Base-by-base conservation (phyloP, 2,329 filamentous ascomycete species). In the Talaromyces sp. region DNA sequence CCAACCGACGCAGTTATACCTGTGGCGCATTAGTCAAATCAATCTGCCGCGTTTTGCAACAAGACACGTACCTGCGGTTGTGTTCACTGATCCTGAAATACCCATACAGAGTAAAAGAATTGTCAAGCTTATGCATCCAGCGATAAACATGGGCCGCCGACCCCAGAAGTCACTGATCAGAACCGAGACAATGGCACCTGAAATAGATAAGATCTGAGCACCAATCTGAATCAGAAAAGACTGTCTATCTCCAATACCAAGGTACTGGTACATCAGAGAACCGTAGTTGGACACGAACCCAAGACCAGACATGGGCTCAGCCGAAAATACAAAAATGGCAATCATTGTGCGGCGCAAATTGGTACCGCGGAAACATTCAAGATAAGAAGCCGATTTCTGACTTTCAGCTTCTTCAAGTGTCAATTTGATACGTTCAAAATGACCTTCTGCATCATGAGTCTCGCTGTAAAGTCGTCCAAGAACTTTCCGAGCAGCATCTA, bases 201-300 rank as follows among this genome's bases (percentile, higher is more conserved):
- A 51, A 9, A 46, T 49, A n/a, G 49, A 51, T 0, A 51, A 41
- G 24, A 51, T 51, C 9, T 51, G 49, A 13, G 41, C 49, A 1
- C 49, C 41, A 22, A 51, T 51, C 19, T 51, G 49, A 7, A 51
- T 37, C 3, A 51, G 3, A 35, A 51, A 51, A 1, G 49, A 51
- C 19, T 40, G 35, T 9, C 49, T 33, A 20, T 51, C 49, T 7
- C 27, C 19, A 9, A 51, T 46, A 4, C 49, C 49, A 11, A 46
- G 32, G n/a, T 40, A 51, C 35, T 51, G 49, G 13, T 51, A 51
- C 49, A 51, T 41, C 1, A 46, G 11, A 4, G 49, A 19, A 3
- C 49, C 49, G 16, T 51, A 51, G 32, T 51, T 51, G 1, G 20
- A 33, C 5, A 51, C 49, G 22, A 51, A 51, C 4, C 49, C 49